Base-by-base conservation (phyloP, 176 grass and related monocot species). In the Cocos nucifera region DNA sequence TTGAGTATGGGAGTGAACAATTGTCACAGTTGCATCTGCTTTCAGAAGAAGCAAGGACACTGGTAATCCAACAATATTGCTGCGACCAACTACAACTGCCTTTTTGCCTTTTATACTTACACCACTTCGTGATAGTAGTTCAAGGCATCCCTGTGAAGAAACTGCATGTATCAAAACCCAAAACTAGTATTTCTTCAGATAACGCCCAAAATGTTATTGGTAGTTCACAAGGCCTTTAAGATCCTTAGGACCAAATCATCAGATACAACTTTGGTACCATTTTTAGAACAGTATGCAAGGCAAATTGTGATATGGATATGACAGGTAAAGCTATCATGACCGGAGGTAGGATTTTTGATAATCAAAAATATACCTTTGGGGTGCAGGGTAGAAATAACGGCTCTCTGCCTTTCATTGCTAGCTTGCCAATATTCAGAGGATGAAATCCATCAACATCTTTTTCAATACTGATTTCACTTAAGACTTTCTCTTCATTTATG, bases 361-460 rank as follows among this genome's bases (percentile, higher is more conserved):
- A 28, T 30, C 44, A 32, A 23, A 23, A 30, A 15, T 21, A 57
- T 88, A 97, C 93, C 86, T 91, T 97, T 24, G 92, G 92, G 0
- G 86, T 97, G 48, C 92, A 97, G 27, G 92, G 92, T 56, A 83
- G 19, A 44, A 88, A 97, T 20, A 97, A 69, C 18, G 92, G 92
- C 14, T 97, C 70, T 76, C 92, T 84, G 14, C 87, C 93, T 85
- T 97, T 88, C 93, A 97, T 97, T 69, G 87, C 93, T 15, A 97
- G 93, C 54, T 91, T 91, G 44, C 93, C 93, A 65, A 91, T 91
- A 77, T 97, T 97, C 59, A 97, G 67, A 59, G 93, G 93, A 83
- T 97, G 93, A 73, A 97, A 97, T 21, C 93, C 93, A 71, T 97
- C 93, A 0, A 97, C 93, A 70, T 97, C 92, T 80, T 97, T 97